Base-by-base conservation (phyloP, 2,329 filamentous ascomycete species). In the Cercospora zeina region DNA sequence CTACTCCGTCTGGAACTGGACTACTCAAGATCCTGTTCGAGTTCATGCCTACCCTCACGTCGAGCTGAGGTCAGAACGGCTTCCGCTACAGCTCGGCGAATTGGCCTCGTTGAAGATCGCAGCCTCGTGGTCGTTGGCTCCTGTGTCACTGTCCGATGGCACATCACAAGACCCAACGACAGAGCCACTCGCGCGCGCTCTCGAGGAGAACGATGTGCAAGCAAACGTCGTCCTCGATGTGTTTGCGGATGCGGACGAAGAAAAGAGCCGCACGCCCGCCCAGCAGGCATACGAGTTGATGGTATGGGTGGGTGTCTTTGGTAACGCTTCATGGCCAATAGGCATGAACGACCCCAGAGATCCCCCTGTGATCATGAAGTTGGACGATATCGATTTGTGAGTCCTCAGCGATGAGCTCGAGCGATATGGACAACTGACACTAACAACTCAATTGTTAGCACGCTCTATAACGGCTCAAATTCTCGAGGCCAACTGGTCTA, bases 211-310 rank as follows among this genome's bases (percentile, higher is more conserved):
- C 21, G 54, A 66, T 27, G 56, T 64, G 2, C 61, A 65, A 34
- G 63, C 63, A 6, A 64, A 67, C 33, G 63, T 67, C 3, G 61
- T 62, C 4, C 34, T 67, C 6, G 65, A 67, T 50, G 49, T 67
- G 7, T 67, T 67, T 27, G 65, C 61, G 2, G 65, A 67, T 33
- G 63, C 59, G 24, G 64, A 67, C 34, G 37, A 30, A 30, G 47
- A 66, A 21, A 58, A 50, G 54, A 62, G 61, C 27, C 45, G 39
- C 7, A 61, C 54, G 9, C 54, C 64, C 3, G 58, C 49, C 10
- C 45, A 67, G 47, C 65, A 67, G 51, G 62, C 55, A 19, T 67
- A 67, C 34, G 65, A 67, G 37, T 45, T 67, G 47, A 67, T 67
- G 65, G 60, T 67, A 9, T 67, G 65, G 65, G 55, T 66, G 11